phyloP scores from a whole-genome alignment of 2,329 filamentous ascomycete species.

The Trichoderma citrinoviride region DNA sequence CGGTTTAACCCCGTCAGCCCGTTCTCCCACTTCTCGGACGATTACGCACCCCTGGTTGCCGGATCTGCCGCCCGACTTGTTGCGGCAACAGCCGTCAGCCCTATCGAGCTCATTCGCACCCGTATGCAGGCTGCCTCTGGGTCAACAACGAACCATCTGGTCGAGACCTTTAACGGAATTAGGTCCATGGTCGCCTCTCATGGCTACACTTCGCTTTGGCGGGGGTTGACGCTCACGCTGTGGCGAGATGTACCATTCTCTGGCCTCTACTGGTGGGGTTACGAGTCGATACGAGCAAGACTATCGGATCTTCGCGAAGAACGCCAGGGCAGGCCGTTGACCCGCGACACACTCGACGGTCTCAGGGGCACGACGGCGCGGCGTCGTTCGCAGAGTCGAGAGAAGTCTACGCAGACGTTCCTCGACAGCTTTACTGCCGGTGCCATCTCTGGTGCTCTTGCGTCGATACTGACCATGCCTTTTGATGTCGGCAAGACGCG shows the following conservation, averaged over 20 bases:
- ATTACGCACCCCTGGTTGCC: slow-evolving; percentile 75
- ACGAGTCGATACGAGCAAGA: slow-evolving; percentile 74
- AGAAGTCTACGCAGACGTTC: slow-evolving; percentile 75
- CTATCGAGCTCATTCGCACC: slow-evolving; percentile 92
- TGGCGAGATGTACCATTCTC: slow-evolving; percentile 98
- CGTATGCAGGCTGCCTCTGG: slow-evolving; percentile 77
- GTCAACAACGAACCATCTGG: slow-evolving; percentile 66
- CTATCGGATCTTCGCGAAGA: slow-evolving; percentile 67
- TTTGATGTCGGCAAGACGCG: slow-evolving; percentile 98
- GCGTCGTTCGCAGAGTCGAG: slow-evolving; percentile 59
- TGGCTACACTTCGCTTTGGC: slow-evolving; percentile 83
- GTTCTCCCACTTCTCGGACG: slow-evolving; percentile 62
- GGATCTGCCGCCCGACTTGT: slow-evolving; percentile 75
- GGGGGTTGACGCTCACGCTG: slow-evolving; percentile 83
- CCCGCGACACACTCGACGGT: slow-evolving; percentile 31
- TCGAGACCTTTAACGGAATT: slow-evolving; percentile 73
- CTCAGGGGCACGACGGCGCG: slow-evolving; percentile 43
- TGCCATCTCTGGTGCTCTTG: slow-evolving; percentile 76
- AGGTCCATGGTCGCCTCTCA: slow-evolving; percentile 73
- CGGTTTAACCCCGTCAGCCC: slow-evolving; percentile 72
- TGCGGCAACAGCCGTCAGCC: slow-evolving; percentile 79
- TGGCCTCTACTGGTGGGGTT: slow-evolving; percentile 97
- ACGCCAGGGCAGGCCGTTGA: slow-evolving; percentile 41
- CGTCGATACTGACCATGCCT: slow-evolving; percentile 85
- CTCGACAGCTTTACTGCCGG: slow-evolving; percentile 87